A percentile compares a stretch with the other conserved stretches of the same genome.
Conservation (phyloP, 345 rosid genomes). For the Capsella bursapastoris region DNA sequence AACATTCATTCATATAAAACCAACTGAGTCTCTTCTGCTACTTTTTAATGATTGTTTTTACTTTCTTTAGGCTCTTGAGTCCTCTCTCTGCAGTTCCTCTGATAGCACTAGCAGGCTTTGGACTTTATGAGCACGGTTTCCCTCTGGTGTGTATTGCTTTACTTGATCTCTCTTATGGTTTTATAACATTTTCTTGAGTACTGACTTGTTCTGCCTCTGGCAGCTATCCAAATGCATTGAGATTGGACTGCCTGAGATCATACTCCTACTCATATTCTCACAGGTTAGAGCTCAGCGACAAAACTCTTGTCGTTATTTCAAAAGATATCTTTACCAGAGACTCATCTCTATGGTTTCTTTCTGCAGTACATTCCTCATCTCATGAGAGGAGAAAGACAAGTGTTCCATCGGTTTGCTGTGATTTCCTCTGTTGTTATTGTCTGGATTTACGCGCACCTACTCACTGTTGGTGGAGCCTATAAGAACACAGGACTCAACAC, state of each 20-base stretch:
- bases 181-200: constrained; percentile 4
- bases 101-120: constrained; percentile 90
- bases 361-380: constrained; percentile 84
- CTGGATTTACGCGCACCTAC: constrained; percentile 94
- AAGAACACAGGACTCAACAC: constrained; percentile 67
- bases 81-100: constrained; percentile 92
- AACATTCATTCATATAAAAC: neutral
- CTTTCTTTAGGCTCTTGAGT: constrained; percentile 68
- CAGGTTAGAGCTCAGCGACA: constrained; percentile 57
- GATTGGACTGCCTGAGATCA: constrained; percentile 87
- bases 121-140: constrained; percentile 91
- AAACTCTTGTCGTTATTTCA: neutral
- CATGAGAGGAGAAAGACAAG: constrained; percentile 60
- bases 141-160: constrained; percentile 65
- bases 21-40: neutral
- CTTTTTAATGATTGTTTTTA: constrained; percentile 8
- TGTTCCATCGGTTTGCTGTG: constrained; percentile 85
- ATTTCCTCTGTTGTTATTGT: constrained; percentile 83
- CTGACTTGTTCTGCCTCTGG: constrained; percentile 33
- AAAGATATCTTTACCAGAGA: neutral
- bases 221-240: constrained; percentile 93
- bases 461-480: constrained; percentile 93
- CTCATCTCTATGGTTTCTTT: neutral
- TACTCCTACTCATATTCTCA: constrained; percentile 77
- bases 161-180: neutral